Evolutionary conservation across 169 alveolate genomes (phyloP).

Genomic region (Amoebophrya sp.): DNA sequence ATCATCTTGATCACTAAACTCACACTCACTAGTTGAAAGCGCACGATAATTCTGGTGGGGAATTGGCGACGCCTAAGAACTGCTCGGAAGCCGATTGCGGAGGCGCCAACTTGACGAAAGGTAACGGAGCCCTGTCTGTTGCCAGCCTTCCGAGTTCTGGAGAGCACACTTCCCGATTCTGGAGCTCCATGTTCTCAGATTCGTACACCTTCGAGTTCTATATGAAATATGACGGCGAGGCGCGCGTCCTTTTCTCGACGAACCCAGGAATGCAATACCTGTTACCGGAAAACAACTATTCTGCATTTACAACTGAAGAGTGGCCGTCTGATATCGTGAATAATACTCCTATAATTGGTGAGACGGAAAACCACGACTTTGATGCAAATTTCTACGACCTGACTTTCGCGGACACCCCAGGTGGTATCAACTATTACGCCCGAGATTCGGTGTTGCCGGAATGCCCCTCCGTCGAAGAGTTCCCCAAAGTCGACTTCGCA

Average conservation of each 20-base stretch:
- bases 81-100: too few relatives aligned
- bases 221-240: background rate
- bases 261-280: background rate
- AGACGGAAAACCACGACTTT: background rate
- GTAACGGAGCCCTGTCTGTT: background rate
- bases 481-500: background rate
- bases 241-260: background rate
- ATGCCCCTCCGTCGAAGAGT: background rate
- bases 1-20: too few relatives aligned
- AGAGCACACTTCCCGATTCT: background rate
- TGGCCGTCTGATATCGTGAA: too few relatives aligned
- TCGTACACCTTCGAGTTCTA: background rate
- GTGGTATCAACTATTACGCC: background rate
- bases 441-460: background rate
- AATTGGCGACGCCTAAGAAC: too few relatives aligned
- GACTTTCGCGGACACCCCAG: constrained; percentile 5
- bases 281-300: background rate
- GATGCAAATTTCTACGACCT: background rate
- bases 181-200: background rate
- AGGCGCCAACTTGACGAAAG: too few relatives aligned
- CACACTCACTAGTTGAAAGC: background rate
- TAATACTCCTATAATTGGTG: background rate
- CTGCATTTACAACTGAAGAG: background rate
- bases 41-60: background rate
- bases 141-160: background rate